A percentile compares a stretch with the other conserved stretches of the same genome.
These are phyloP conservation scores for Zygosaccharomyces sapae DNA, from an alignment of 1,139 yeast genomes.

Conservation along the genomic window DNA sequence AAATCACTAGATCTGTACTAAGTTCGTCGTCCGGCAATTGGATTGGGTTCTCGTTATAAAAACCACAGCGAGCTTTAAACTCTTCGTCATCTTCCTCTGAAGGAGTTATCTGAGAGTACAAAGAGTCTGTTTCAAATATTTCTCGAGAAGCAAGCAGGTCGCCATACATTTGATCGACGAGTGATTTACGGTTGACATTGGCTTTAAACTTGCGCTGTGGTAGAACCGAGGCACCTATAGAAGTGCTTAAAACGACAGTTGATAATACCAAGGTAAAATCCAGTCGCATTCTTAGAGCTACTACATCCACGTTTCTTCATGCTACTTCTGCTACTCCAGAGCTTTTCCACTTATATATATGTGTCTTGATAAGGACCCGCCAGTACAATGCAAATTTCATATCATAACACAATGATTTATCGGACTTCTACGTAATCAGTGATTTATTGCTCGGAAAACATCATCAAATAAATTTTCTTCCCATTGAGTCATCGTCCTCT, in stretches of 20 bases:
- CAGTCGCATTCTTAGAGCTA: no score
- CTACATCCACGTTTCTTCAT: no score
- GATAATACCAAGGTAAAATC: no score
- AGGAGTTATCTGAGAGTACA: not conserved
- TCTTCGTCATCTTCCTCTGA: constrained; percentile 15
- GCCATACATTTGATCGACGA: constrained; percentile 14
- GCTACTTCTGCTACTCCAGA: no score
- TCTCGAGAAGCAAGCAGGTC: constrained; percentile 10
- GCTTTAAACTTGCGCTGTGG: constrained; percentile 2
- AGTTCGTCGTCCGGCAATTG: constrained; percentile 15
- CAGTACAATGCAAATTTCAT: no score
- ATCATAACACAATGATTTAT: no score
- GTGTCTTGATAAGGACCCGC: no score
- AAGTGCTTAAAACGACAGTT: no score
- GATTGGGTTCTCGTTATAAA: constrained; percentile 12
- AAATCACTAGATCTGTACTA: constrained; percentile 11
- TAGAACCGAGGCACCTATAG: not conserved
- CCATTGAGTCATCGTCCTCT: not conserved
- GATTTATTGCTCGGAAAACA: no score
- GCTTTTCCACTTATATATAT: no score
- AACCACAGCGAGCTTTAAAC: constrained; percentile 16
- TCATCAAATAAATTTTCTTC: no score
- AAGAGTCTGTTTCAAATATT: constrained; percentile 3
- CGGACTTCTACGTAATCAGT: no score
- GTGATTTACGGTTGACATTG: not conserved